A percentile compares a stretch with the other conserved stretches of the same genome.
phyloP scores from a whole-genome alignment of 345 rosid genomes.

The Syzygium oleosum region DNA sequence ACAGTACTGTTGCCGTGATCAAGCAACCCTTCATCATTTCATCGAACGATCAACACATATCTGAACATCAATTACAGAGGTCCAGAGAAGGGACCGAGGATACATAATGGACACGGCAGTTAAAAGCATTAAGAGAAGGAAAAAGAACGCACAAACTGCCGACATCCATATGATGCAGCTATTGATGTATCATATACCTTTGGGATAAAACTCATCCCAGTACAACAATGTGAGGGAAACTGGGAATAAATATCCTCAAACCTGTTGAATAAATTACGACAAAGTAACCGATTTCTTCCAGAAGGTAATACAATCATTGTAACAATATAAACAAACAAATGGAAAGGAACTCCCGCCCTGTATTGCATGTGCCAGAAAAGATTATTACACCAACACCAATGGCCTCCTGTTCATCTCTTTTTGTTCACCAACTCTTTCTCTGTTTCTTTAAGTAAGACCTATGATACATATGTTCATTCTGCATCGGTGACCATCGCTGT shows the following conservation, averaged over 20 bases:
- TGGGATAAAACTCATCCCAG: neutral
- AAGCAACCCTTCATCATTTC: neutral
- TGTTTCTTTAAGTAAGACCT: slow-evolving; percentile 13
- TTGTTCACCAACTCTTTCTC: slow-evolving; percentile 4
- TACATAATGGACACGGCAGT: neutral
- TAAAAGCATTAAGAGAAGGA: neutral
- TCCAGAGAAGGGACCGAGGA: neutral
- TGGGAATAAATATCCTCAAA: neutral
- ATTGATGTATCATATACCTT: neutral
- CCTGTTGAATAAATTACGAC: neutral
- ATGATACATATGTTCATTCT: slow-evolving; percentile 21
- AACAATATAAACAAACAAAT: neutral
- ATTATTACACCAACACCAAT: neutral
- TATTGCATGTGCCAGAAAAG: neutral
- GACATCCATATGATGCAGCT: neutral
- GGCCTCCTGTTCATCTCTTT: neutral
- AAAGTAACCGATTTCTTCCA: neutral
- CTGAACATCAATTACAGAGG: neutral
- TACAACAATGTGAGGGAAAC: neutral
- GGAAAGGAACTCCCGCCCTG: neutral
- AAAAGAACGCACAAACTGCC: neutral
- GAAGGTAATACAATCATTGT: neutral
- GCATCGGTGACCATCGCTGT: slow-evolving; percentile 2
- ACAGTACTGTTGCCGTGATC: neutral
- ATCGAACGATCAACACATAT: neutral